Conservation (phyloP, 1,139 yeast genomes). For the Fermentozyma sake region DNA sequence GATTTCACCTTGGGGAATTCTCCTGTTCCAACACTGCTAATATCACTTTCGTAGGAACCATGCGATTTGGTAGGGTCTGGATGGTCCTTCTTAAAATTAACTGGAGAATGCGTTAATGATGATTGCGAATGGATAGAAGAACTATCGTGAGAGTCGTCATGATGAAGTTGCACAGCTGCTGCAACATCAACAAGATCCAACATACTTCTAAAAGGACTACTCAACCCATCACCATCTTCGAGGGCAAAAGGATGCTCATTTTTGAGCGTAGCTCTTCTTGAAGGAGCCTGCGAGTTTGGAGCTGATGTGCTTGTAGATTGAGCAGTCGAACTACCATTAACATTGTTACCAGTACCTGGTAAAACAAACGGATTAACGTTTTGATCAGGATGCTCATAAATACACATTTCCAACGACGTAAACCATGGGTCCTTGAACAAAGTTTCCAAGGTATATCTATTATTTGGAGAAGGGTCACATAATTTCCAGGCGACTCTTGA, state of each 20-base stretch:
- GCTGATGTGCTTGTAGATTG: constrained; percentile 17
- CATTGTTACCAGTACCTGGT: constrained; percentile 19
- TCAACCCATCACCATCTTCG: constrained; percentile 16
- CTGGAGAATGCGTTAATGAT: constrained; percentile 19
- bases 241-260: constrained; percentile 6
- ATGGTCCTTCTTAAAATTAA: constrained; percentile 8
- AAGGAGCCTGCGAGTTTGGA: constrained; percentile 28
- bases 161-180: constrained; percentile 4
- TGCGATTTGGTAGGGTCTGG: background rate
- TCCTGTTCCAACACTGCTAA: too few species aligned
- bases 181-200: constrained; percentile 24
- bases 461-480: constrained; percentile 55
- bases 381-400: constrained; percentile 51
- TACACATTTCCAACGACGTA: constrained; percentile 53
- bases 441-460: constrained; percentile 51
- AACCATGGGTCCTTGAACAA: constrained; percentile 67
- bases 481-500: constrained; percentile 73
- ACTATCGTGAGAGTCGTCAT: constrained; percentile 12
- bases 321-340: constrained; percentile 5
- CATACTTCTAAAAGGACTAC: constrained; percentile 35
- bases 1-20: background rate
- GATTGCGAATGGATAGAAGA: constrained; percentile 24
- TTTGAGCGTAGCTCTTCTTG: constrained; percentile 31
- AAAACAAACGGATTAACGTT: constrained; percentile 35
- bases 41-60: constrained; percentile 2